Base-by-base conservation (phyloP, 2,329 filamentous ascomycete genomes). In the Beauveria asiatica region DNA sequence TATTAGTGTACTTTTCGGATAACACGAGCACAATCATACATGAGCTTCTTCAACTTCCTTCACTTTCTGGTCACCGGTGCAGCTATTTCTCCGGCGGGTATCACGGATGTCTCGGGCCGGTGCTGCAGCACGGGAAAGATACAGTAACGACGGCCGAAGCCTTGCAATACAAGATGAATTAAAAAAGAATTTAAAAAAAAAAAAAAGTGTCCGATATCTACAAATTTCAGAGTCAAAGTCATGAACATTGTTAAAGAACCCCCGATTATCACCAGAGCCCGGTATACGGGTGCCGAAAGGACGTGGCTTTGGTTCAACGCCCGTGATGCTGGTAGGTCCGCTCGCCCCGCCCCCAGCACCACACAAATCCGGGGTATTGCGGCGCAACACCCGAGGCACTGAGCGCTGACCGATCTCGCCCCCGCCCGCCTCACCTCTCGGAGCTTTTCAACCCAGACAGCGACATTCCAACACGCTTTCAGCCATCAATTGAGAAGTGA, bases 361-460 rank as follows among this genome's bases (percentile, higher is more conserved):
- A 39, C 42, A 37, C 46, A 59, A 53, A 59, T 59, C 57, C 49
- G 57, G 57, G 57, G 57, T 59, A 59, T 37, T 37, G 33, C 57
- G 57, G 49, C 25, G 57, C 49, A 59, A 59, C 41, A 54, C 57
- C 57, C 57, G 57, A 59, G 57, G 57, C 57, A 53, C n/a, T 19
- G 19, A 11, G 23, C 19, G n/a, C 30, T 21, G n/a, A 39, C 37
- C 48, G 37, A 27, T 48, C 57, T 53, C 41, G 27, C 17, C n/a
- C 42, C 39, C 57, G n/a, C n/a, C 46, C 33, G 10, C 33, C 33
- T 37, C 33, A 37, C 13, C 37, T 59, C 17, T 25, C 44, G 33
- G 33, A 37, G 11, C 11, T 37, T 51, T 27, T 53, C 41, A 1
- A 16, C 21, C n/a, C 11, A 45, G 21, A 42, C 55, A 19, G 21